Evolutionary conservation across 805 yeast species (phyloP).

Genomic region (Huiozyma naganishii): DNA sequence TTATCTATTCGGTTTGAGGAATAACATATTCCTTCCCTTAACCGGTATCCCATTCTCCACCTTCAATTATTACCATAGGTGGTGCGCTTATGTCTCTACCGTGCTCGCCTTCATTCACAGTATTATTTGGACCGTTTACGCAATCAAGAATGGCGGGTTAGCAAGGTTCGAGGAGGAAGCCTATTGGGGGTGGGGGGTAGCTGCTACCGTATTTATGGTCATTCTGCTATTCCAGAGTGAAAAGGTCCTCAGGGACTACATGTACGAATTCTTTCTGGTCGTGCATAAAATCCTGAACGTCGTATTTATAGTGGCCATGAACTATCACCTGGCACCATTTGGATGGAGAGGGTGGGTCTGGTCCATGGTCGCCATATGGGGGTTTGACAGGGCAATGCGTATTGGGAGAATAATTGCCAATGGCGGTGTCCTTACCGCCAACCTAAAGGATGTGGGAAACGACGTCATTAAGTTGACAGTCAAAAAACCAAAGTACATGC

Average conservation of each 20-base stretch:
- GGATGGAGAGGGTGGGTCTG: constrained; percentile 47
- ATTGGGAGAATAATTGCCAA: constrained; percentile 29
- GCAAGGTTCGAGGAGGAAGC: constrained; percentile 34
- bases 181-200: constrained; percentile 39
- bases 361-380: constrained; percentile 36
- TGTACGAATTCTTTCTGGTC: constrained; percentile 53
- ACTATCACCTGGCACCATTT: constrained; percentile 44
- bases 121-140: constrained; percentile 42
- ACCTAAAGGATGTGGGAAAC: constrained; percentile 19
- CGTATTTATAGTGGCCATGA: constrained; percentile 42
- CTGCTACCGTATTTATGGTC: constrained; percentile 35
- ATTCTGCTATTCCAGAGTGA: constrained; percentile 39
- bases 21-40: constrained; percentile 50
- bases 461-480: constrained; percentile 32
- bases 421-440: constrained; percentile 21
- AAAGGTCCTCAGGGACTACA: constrained; percentile 38
- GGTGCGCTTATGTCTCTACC: constrained; percentile 46
- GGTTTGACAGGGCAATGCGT: constrained; percentile 40
- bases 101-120: constrained; percentile 47
- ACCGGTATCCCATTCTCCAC: constrained; percentile 54
- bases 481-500: constrained; percentile 37
- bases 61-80: constrained; percentile 55
- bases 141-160: constrained; percentile 33
- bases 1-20: constrained; percentile 60
- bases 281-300: constrained; percentile 48